Conservation (phyloP, 345 rosid species). For the Clausena lansium region DNA sequence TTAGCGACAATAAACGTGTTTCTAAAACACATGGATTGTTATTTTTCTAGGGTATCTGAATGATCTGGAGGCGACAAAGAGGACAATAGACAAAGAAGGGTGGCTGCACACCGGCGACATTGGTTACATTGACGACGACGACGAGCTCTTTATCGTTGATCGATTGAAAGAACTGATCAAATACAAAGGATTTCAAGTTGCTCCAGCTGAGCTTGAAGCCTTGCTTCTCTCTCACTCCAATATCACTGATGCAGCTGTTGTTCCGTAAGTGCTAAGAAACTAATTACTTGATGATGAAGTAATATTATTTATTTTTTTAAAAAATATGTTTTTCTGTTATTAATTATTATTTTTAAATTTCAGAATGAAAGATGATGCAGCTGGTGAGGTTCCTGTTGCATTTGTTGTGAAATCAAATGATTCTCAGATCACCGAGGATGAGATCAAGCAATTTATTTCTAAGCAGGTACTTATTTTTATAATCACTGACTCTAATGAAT, state of each 20-base stretch:
- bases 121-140: conserved; percentile 63
- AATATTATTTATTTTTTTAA: background rate
- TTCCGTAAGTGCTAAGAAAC: conserved; percentile 43
- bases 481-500: background rate
- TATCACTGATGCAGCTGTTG: conserved; percentile 59
- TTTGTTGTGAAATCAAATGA: conserved; percentile 57
- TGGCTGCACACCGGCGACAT: conserved; percentile 76
- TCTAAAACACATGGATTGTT: background rate
- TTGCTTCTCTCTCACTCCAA: conserved; percentile 51
- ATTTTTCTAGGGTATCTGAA: conserved; percentile 40
- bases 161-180: conserved; percentile 72
- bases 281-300: background rate
- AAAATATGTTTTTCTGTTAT: background rate
- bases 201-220: conserved; percentile 78
- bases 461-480: conserved; percentile 44
- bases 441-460: conserved; percentile 57
- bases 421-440: conserved; percentile 54
- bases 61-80: conserved; percentile 42
- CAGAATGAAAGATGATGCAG: conserved; percentile 70
- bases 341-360: background rate
- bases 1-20: background rate
- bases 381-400: conserved; percentile 76
- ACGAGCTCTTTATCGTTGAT: conserved; percentile 65
- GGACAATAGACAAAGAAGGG: conserved; percentile 52
- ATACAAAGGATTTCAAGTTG: conserved; percentile 74